Conservation (phyloP, 176 grass and related monocot genomes). For the Zea luxurians region DNA sequence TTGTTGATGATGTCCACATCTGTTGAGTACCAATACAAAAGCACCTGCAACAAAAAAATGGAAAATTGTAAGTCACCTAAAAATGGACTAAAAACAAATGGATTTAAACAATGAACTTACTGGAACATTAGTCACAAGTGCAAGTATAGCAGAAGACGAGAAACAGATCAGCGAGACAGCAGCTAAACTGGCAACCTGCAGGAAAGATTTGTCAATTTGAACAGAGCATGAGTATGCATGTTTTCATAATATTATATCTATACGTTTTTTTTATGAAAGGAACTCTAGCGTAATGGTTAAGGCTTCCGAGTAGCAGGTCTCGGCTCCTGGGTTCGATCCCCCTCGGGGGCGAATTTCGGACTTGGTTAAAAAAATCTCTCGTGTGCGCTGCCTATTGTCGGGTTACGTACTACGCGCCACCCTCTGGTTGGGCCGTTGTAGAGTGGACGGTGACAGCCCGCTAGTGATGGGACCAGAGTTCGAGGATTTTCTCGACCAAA, state of each 20-base stretch:
- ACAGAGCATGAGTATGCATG: constrained; percentile 17
- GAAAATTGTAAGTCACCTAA: constrained; percentile 20
- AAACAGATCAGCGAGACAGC: constrained; percentile 79
- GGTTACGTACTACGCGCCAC: too few relatives aligned
- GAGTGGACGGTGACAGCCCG: too few relatives aligned
- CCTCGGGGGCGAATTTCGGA: too few relatives aligned
- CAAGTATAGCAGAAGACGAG: constrained; percentile 77
- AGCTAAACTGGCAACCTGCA: constrained; percentile 97
- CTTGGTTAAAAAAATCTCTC: too few relatives aligned
- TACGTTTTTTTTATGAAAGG: not conserved
- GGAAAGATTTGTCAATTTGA: constrained; percentile 31
- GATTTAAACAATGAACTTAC: constrained; percentile 68
- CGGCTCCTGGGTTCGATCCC: too few relatives aligned
- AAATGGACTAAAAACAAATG: constrained; percentile 8
- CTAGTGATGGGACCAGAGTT: too few relatives aligned
- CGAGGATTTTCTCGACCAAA: too few relatives aligned
- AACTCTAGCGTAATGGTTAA: too few relatives aligned
- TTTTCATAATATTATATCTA: not conserved
- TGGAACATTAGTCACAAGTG: constrained; percentile 87
- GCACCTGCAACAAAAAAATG: constrained; percentile 54
- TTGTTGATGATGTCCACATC: constrained; percentile 52
- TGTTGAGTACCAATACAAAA: constrained; percentile 67
- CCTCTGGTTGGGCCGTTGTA: too few relatives aligned
- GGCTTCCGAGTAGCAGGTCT: too few relatives aligned
- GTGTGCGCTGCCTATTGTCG: too few relatives aligned